These are phyloP conservation scores for Candida suzukii DNA, from an alignment of 805 yeast species.

Conservation along the genomic window DNA sequence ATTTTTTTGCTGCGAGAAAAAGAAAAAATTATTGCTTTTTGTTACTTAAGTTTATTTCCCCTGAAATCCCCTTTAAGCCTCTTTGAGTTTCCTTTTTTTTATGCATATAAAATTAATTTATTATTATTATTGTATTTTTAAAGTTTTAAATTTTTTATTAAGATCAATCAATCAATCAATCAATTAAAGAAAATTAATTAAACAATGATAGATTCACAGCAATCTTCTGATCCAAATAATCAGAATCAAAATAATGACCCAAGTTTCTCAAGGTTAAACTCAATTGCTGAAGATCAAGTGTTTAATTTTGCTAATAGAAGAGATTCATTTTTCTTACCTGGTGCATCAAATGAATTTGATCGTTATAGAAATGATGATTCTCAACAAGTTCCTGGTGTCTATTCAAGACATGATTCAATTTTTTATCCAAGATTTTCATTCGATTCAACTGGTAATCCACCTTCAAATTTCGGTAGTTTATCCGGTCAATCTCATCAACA, in stretches of 20 bases:
- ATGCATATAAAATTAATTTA: too few species aligned
- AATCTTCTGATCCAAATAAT: slow-evolving; percentile 13
- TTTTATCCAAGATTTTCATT: slow-evolving; percentile 23
- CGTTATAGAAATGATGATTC: not conserved
- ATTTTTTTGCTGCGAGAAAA: too few species aligned
- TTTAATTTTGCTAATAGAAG: slow-evolving; percentile 19
- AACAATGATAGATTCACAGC: slow-evolving; percentile 18
- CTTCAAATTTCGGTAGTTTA: slow-evolving; percentile 11
- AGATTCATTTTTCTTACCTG: slow-evolving; percentile 17
- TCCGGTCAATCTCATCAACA: slow-evolving; percentile 1
- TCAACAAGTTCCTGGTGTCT: slow-evolving; percentile 5
- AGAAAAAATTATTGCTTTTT: too few species aligned
- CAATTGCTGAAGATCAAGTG: slow-evolving; percentile 18
- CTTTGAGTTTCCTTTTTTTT: too few species aligned
- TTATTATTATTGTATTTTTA: too few species aligned
- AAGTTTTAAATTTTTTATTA: too few species aligned
- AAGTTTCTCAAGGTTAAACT: slow-evolving; percentile 11
- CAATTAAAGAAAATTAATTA: too few species aligned
- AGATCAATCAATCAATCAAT: too few species aligned
- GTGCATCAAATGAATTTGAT: slow-evolving; percentile 8
- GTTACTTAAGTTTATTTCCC: too few species aligned
- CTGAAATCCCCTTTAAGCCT: too few species aligned
- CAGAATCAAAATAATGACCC: slow-evolving; percentile 11
- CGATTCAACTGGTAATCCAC: slow-evolving; percentile 11
- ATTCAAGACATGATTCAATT: slow-evolving; percentile 22